Evolutionary conservation across 108 stramenopile genomes (phyloP).

Genomic region (Licmophora abbreviata): DNA sequence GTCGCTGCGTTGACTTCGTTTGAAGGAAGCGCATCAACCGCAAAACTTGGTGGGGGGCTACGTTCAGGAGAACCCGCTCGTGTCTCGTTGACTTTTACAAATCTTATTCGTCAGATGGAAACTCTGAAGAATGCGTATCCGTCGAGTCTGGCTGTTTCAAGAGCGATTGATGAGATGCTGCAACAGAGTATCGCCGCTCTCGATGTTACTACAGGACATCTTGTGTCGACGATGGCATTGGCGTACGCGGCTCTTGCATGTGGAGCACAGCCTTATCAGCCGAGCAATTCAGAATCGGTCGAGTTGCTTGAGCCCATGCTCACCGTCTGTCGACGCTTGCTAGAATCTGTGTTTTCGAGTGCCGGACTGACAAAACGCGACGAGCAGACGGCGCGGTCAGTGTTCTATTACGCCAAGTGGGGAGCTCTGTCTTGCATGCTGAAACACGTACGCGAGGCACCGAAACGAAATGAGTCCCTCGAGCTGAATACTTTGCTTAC

Average conservation of each 20-base stretch:
- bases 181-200: slow-evolving; percentile 6
- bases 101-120: slow-evolving; percentile 38
- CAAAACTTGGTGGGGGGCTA: slow-evolving; percentile 15
- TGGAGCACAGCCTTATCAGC: slow-evolving; percentile 27
- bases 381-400: slow-evolving; percentile 43
- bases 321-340: slow-evolving; percentile 17
- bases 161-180: slow-evolving; percentile 32
- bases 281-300: too few species aligned
- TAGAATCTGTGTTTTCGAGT: slow-evolving; percentile 1
- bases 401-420: slow-evolving; percentile 65
- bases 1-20: slow-evolving; percentile 12
- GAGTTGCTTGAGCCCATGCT: slow-evolving; percentile 11
- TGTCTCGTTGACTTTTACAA: slow-evolving; percentile 28
- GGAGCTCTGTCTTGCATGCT: slow-evolving; percentile 18
- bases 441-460: slow-evolving; percentile 2
- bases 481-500: neutral
- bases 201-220: slow-evolving; percentile 4
- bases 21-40: slow-evolving; percentile 2
- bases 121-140: slow-evolving; percentile 49
- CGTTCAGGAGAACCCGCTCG: slow-evolving; percentile 27
- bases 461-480: slow-evolving; percentile 1
- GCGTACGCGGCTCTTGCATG: slow-evolving; percentile 61
- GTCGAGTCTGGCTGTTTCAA: slow-evolving; percentile 40
- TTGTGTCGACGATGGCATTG: slow-evolving; percentile 22
- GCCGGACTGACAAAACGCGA: slow-evolving; percentile 19